Evolutionary conservation across 2,329 filamentous ascomycete genomes (phyloP), one percentile per base, ranked within the genome.

Genomic region (Peltaster fructicola): DNA sequence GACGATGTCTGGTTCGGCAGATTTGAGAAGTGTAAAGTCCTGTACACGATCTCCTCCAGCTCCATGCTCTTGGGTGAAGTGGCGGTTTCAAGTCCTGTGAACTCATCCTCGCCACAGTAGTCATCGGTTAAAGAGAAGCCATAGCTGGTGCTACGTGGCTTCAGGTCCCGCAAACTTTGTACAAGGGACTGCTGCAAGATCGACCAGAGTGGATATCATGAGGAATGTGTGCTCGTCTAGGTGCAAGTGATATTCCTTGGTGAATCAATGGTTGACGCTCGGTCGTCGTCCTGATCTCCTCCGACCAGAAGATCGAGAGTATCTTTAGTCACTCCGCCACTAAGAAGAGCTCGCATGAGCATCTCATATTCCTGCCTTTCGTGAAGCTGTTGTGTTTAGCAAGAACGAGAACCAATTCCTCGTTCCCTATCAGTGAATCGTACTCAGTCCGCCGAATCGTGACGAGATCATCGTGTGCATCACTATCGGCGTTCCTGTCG

Each of bases 21-120:
- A 30, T 73, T 70, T 17, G 51, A 52, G 24, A 85, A 53, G 12
- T 67, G 52, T 12, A 90, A 35, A 0, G 73, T 76, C 23, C 75
- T 61, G 13, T 17, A 18, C 15, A 10, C 12, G 16, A 23, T 14
- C 11, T 6, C n/a, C 7, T 8, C n/a, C 11, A 16, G 6, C 9
- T 3, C 8, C 9, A 15, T 16, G 14, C 13, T 10, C 6, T 20
- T 20, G 10, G 23, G 17, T 14, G n/a, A n/a, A n/a, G 15, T 5
- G 5, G 35, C 31, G 10, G 33, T 30, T 5, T n/a, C 9, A 9
- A 11, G 12, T 25, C 35, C 38, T 14, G 37, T 32, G 22, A 34
- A 30, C 12, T 38, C 34, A 18, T 36, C 34, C 14, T 38, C 29
- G 8, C 26, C 34, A 12, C 24, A 24, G n/a, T 37, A 35, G 9